Evolutionary conservation across 768 basidiomycete species (phyloP).

Genomic region (Coprinellus aureogranulatus): DNA sequence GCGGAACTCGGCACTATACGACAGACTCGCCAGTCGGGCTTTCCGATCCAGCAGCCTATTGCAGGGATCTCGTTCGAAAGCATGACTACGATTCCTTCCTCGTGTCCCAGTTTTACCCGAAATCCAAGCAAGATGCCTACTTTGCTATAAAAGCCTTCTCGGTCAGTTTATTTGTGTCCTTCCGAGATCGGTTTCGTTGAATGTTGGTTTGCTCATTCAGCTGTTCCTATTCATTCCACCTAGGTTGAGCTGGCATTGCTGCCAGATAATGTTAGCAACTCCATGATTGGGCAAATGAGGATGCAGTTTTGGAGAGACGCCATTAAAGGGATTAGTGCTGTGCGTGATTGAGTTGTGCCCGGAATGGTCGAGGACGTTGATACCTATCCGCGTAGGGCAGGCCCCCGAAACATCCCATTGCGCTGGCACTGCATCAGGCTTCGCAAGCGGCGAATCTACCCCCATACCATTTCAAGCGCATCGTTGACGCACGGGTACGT

Average conservation of each 20-base stretch:
- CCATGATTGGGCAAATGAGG: constrained; percentile 76
- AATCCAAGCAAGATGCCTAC: constrained; percentile 59
- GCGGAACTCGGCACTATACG: background rate
- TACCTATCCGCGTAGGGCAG: constrained; percentile 47
- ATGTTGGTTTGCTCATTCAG: background rate
- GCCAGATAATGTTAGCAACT: constrained; percentile 72
- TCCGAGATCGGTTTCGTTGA: constrained; percentile 2
- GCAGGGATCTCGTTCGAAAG: constrained; percentile 67
- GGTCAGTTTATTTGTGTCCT: constrained; percentile 44
- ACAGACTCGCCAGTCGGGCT: constrained; percentile 17
- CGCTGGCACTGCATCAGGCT: constrained; percentile 64
- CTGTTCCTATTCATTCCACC: constrained; percentile 6
- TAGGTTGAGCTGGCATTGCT: constrained; percentile 77
- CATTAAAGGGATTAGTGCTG: constrained; percentile 63
- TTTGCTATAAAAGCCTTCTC: constrained; percentile 82
- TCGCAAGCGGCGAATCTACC: constrained; percentile 51
- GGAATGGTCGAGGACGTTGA: constrained; percentile 14
- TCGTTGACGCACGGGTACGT: constrained; percentile 81
- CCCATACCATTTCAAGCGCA: constrained; percentile 76
- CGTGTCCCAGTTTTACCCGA: constrained; percentile 68
- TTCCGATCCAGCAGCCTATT: constrained; percentile 57
- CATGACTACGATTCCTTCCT: constrained; percentile 83
- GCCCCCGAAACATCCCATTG: constrained; percentile 79
- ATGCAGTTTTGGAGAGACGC: constrained; percentile 89
- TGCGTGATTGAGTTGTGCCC: constrained; percentile 30